These are phyloP conservation scores for Poa pratensis DNA, from an alignment of 176 grass and related monocot genomes.

Conservation along the genomic window DNA sequence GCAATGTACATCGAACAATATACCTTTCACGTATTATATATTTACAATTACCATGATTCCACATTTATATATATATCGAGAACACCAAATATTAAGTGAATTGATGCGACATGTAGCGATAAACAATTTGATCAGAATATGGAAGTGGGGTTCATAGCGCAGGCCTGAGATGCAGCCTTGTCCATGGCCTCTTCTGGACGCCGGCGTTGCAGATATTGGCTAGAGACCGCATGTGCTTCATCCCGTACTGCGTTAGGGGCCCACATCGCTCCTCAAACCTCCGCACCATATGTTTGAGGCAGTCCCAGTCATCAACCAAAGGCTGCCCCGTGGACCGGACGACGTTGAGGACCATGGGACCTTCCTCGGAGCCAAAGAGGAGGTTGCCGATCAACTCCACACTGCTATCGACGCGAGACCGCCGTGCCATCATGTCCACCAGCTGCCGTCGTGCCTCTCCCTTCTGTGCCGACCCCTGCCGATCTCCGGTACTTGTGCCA, in stretches of 20 bases:
- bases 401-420: slow-evolving; percentile 68
- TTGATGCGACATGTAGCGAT: background rate
- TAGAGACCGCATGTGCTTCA: slow-evolving; percentile 81
- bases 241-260: slow-evolving; percentile 72
- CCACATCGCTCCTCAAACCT: slow-evolving; percentile 68
- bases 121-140: background rate
- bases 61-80: background rate
- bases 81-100: background rate
- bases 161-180: slow-evolving; percentile 60
- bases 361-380: slow-evolving; percentile 54
- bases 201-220: slow-evolving; percentile 89
- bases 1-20: background rate
- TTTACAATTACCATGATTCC: background rate
- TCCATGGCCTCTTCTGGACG: slow-evolving; percentile 52
- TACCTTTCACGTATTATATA: too few species aligned
- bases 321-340: slow-evolving; percentile 58
- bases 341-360: slow-evolving; percentile 36
- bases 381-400: slow-evolving; percentile 69
- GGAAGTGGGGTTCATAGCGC: background rate
- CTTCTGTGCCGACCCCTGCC: slow-evolving; percentile 57
- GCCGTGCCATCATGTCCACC: slow-evolving; percentile 57
- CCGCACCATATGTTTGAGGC: slow-evolving; percentile 69
- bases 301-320: slow-evolving; percentile 81
- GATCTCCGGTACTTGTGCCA: slow-evolving; percentile 69
- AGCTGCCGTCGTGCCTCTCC: slow-evolving; percentile 54